Conservation (phyloP, 768 basidiomycete genomes). For the Kwoniella sp. region DNA sequence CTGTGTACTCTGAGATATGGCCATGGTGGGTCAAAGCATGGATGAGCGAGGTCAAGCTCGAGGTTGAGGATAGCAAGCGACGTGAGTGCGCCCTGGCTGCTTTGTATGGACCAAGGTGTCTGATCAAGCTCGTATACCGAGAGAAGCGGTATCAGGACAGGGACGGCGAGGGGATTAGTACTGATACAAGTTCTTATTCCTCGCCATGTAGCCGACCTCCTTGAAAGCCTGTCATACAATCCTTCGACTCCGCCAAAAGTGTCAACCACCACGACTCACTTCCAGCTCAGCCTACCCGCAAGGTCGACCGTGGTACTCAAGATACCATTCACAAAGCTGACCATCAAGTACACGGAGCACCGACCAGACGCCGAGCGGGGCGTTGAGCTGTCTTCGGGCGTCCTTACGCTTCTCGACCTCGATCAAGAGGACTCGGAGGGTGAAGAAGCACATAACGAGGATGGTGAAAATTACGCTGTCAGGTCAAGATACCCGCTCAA, state of each 20-base stretch:
- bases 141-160: too few relatives aligned
- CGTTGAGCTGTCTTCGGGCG: conserved; percentile 86
- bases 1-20: conserved; percentile 84
- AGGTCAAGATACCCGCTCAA: background rate
- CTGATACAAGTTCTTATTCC: too few relatives aligned
- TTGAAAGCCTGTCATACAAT: conserved; percentile 69
- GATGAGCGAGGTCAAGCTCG: conserved; percentile 71
- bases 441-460: background rate
- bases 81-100: conserved; percentile 6
- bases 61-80: conserved; percentile 55
- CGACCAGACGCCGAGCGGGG: conserved; percentile 93
- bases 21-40: conserved; percentile 91
- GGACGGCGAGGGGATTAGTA: too few relatives aligned
- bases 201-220: conserved; percentile 71
- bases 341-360: conserved; percentile 91
- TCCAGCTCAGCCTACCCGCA: conserved; percentile 70
- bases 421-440: conserved; percentile 46
- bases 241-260: conserved; percentile 68
- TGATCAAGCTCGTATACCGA: too few relatives aligned
- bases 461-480: background rate
- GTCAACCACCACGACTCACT: conserved; percentile 74
- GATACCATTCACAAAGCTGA: conserved; percentile 77
- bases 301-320: conserved; percentile 66
- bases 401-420: conserved; percentile 56
- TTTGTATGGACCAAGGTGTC: too few relatives aligned